These are phyloP conservation scores for Ganoderma meredithae DNA, from an alignment of 1,284 basidiomycete species.

Conservation along the genomic window DNA sequence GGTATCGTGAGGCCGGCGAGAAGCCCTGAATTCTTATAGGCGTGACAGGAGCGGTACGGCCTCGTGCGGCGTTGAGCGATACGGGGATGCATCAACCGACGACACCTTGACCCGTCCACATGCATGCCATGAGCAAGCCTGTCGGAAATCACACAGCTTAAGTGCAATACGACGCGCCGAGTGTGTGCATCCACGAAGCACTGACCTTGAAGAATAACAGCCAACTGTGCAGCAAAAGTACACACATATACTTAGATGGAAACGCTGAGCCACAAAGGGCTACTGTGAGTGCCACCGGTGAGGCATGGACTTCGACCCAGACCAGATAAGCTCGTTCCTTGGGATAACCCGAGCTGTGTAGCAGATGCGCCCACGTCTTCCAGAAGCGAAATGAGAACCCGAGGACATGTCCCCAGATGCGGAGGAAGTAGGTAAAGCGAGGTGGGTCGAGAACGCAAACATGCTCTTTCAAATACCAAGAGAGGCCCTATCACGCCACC, in stretches of 20 bases:
- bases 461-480: too few species aligned
- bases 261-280: background rate
- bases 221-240: background rate
- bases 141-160: background rate
- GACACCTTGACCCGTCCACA: background rate
- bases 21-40: background rate
- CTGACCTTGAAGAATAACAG: background rate
- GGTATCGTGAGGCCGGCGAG: background rate
- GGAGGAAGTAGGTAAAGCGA: background rate
- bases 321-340: background rate
- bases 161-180: background rate
- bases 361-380: background rate
- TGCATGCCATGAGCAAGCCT: background rate
- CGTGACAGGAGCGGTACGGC: background rate
- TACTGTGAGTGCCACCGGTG: background rate
- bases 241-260: background rate
- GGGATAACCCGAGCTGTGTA: background rate
- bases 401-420: background rate
- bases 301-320: background rate
- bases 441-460: background rate
- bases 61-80: background rate
- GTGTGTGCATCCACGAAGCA: background rate
- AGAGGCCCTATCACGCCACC: too few species aligned
- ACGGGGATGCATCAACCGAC: background rate
- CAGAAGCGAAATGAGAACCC: background rate